Percentiles rank a stretch among this genome's conserved stretches.
phyloP scores from a whole-genome alignment of 768 basidiomycete genomes.

The Collybia mongolica region DNA sequence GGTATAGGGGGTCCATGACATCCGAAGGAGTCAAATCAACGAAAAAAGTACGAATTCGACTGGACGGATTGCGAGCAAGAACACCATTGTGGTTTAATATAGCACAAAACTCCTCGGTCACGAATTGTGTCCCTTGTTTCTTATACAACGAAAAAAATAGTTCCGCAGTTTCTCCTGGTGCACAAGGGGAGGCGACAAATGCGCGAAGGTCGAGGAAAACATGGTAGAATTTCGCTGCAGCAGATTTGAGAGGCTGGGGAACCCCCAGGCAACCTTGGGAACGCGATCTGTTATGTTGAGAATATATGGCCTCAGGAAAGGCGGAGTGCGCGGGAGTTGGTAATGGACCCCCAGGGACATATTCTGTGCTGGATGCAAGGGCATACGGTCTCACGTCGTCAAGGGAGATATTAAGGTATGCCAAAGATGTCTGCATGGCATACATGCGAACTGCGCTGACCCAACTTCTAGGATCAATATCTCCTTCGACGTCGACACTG shows the following conservation, averaged over 20 bases:
- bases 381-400: slow-evolving; percentile 40
- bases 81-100: slow-evolving; percentile 92
- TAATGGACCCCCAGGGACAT: slow-evolving; percentile 40
- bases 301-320: slow-evolving; percentile 54
- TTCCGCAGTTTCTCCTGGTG: slow-evolving; percentile 90
- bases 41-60: slow-evolving; percentile 83
- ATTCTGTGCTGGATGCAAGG: slow-evolving; percentile 46
- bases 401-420: slow-evolving; percentile 63
- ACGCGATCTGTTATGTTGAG: slow-evolving; percentile 35
- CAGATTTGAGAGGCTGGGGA: slow-evolving; percentile 30
- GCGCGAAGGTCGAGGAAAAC: slow-evolving; percentile 89
- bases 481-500: slow-evolving; percentile 86
- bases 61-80: slow-evolving; percentile 73
- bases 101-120: slow-evolving; percentile 92
- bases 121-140: slow-evolving; percentile 77
- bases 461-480: slow-evolving; percentile 80
- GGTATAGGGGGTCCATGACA: slow-evolving; percentile 79
- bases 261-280: slow-evolving; percentile 32
- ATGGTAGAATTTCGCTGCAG: slow-evolving; percentile 79
- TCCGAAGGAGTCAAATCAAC: slow-evolving; percentile 86
- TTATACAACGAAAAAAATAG: slow-evolving; percentile 93
- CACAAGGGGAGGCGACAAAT: slow-evolving; percentile 87
- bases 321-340: slow-evolving; percentile 69
- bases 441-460: slow-evolving; percentile 90
- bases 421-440: slow-evolving; percentile 81